These are phyloP conservation scores for Arthroderma sp. DNA, from an alignment of 2,329 filamentous ascomycete genomes.

Conservation along the genomic window DNA sequence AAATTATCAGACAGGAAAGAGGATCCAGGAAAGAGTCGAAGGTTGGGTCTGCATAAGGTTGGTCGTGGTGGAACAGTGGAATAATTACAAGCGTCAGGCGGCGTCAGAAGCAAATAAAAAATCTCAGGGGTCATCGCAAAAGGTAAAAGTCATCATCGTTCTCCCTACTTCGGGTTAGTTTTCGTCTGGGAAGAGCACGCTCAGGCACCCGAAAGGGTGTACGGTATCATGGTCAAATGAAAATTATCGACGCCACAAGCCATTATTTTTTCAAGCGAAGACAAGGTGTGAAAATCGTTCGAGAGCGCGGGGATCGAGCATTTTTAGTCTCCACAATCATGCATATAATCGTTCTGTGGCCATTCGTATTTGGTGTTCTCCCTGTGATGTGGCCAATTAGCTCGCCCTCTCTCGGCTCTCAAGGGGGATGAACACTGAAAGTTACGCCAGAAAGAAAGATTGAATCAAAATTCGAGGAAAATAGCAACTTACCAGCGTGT, in stretches of 20 bases:
- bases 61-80: neutral
- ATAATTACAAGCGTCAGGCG: too few relatives aligned
- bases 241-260: too few relatives aligned
- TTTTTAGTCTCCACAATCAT: slow-evolving; percentile 36
- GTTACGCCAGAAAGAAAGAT: neutral
- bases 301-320: slow-evolving; percentile 4
- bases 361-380: slow-evolving; percentile 40
- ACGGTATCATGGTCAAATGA: too few relatives aligned
- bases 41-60: neutral
- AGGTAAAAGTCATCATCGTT: too few relatives aligned
- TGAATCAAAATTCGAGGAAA: neutral
- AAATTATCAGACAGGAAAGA: too few relatives aligned
- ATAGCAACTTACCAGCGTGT: slow-evolving; percentile 43
- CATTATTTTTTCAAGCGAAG: too few relatives aligned
- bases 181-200: too few relatives aligned
- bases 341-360: slow-evolving; percentile 49
- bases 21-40: too few relatives aligned
- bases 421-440: neutral
- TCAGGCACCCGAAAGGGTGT: too few relatives aligned
- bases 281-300: slow-evolving; percentile 1
- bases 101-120: too few relatives aligned
- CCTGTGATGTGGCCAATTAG: slow-evolving; percentile 20
- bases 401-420: neutral
- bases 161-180: too few relatives aligned
- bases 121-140: too few relatives aligned